Evolutionary conservation across 345 rosid genomes (phyloP).

Genomic region (Euclidium syriacum): DNA sequence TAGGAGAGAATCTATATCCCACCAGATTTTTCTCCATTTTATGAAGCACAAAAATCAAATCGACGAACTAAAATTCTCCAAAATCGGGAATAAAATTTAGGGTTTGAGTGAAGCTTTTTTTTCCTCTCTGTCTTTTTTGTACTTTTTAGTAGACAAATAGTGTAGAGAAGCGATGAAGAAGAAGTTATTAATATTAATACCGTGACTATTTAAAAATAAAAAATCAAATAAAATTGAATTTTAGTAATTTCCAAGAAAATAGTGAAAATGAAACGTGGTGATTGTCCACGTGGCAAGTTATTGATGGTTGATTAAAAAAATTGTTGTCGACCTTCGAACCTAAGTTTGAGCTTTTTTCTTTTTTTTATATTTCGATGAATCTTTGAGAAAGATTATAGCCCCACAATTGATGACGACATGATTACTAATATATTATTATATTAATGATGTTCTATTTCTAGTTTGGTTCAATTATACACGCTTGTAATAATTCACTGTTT

Average conservation of each 20-base stretch:
- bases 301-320: neutral
- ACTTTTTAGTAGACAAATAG: too few relatives aligned
- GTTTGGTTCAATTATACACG: too few relatives aligned
- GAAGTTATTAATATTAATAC: too few relatives aligned
- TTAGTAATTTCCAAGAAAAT: neutral
- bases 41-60: neutral
- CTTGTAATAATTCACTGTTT: too few relatives aligned
- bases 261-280: neutral
- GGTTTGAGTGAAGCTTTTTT: neutral
- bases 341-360: neutral
- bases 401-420: neutral
- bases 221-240: too few relatives aligned
- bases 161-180: neutral
- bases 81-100: neutral
- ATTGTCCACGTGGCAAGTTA: neutral
- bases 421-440: too few relatives aligned
- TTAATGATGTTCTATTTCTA: too few relatives aligned
- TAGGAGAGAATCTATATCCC: slow-evolving; percentile 21
- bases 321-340: neutral
- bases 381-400: neutral
- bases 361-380: neutral
- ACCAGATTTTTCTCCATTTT: slow-evolving; percentile 11
- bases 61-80: neutral
- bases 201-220: too few relatives aligned
- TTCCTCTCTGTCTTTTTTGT: neutral